Percentiles rank a stretch among this genome's conserved stretches.
Conservation (phyloP, 2,329 filamentous ascomycete species). For the Cladophialophora psammophila region DNA sequence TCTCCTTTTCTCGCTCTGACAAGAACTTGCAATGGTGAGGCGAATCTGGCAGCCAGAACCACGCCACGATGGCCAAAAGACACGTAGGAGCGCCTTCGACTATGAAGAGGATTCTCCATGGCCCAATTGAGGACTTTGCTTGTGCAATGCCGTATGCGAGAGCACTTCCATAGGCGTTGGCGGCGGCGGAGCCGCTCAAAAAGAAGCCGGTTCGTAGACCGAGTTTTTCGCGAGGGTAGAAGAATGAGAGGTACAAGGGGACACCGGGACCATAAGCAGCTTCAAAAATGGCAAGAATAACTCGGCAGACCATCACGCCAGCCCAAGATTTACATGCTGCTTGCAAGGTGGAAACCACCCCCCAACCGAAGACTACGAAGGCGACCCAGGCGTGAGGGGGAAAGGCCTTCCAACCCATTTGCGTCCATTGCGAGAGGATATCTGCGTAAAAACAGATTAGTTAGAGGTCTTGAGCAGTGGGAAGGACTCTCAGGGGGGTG, state of each 20-base stretch:
- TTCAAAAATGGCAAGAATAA: conserved; percentile 51
- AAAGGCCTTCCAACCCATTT: conserved; percentile 44
- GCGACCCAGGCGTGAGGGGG: conserved; percentile 41
- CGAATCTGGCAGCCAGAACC: conserved; percentile 57
- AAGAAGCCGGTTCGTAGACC: conserved; percentile 65
- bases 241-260: conserved; percentile 63
- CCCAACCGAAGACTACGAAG: conserved; percentile 41
- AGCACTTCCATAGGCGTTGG: conserved; percentile 50
- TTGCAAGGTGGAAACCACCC: conserved; percentile 41
- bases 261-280: conserved; percentile 52
- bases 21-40: conserved; percentile 54
- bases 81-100: conserved; percentile 71
- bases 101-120: conserved; percentile 71
- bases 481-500: not conserved
- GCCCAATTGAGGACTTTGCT: conserved; percentile 62
- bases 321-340: conserved; percentile 39
- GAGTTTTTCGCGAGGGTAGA: conserved; percentile 66
- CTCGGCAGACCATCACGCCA: conserved; percentile 45
- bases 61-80: conserved; percentile 62
- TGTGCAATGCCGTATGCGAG: conserved; percentile 63
- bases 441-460: conserved; percentile 24
- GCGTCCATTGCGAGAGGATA: conserved; percentile 42
- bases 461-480: not conserved
- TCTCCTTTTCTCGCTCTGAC: conserved; percentile 49
- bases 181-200: conserved; percentile 48